phyloP scores from a whole-genome alignment of 768 basidiomycete species.

The Suillus ampliporus region DNA sequence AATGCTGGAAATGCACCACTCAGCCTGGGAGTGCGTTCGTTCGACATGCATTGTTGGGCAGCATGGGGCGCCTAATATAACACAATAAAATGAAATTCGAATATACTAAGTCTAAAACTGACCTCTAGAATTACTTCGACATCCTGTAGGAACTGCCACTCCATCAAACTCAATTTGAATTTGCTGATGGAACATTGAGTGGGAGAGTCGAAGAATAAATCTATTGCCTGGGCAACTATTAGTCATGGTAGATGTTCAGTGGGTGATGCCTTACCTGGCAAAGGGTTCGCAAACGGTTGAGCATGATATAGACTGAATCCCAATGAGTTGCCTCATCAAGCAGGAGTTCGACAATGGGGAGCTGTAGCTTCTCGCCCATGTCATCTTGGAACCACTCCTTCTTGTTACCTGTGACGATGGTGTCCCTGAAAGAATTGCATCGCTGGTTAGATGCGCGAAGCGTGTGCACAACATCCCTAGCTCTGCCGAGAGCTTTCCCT shows the following conservation, averaged over 20 bases:
- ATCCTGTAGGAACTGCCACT: slow-evolving; percentile 18
- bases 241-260: not conserved
- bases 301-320: slow-evolving; percentile 47
- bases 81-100: not conserved
- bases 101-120: not conserved
- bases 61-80: slow-evolving; percentile 3
- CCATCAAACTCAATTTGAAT: not conserved
- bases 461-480: too few relatives aligned
- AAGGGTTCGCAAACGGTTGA: slow-evolving; percentile 18
- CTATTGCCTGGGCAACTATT: slow-evolving; percentile 6
- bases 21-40: slow-evolving; percentile 3
- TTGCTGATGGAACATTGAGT: slow-evolving; percentile 2
- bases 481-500: too few relatives aligned
- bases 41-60: slow-evolving; percentile 13
- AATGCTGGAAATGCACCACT: slow-evolving; percentile 4
- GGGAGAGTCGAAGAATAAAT: slow-evolving; percentile 6
- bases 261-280: slow-evolving; percentile 4
- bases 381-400: slow-evolving; percentile 10
- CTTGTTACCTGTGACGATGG: slow-evolving; percentile 10
- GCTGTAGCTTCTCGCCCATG: not conserved
- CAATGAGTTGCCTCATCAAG: slow-evolving; percentile 44
- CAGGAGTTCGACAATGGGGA: slow-evolving; percentile 8
- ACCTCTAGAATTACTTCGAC: slow-evolving; percentile 18
- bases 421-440: not conserved
- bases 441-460: too few relatives aligned